These are phyloP conservation scores for Dicorynia guianensis DNA, from an alignment of 306 rosid genomes.

Conservation along the genomic window DNA sequence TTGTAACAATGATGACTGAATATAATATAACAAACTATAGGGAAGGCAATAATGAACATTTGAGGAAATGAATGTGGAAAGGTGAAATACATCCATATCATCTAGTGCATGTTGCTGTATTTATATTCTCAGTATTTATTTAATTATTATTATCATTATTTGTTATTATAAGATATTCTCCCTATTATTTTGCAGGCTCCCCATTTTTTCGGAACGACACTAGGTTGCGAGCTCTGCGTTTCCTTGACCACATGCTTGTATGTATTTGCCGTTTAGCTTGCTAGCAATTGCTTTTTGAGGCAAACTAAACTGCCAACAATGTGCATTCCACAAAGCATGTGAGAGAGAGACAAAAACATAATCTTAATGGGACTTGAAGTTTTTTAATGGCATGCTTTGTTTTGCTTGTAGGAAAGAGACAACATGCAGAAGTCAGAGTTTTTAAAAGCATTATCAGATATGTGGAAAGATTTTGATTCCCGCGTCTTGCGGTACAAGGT, in stretches of 20 bases:
- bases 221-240: conserved; percentile 98
- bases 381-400: conserved; percentile 31
- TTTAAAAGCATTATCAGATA: conserved; percentile 90
- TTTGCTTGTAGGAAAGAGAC: conserved; percentile 88
- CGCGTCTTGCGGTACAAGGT: conserved; percentile 99
- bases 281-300: conserved; percentile 35
- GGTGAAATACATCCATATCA: background rate
- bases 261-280: conserved; percentile 51
- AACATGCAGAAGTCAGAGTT: conserved; percentile 99
- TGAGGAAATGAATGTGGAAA: background rate
- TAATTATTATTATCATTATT: conserved; percentile 1
- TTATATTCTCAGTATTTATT: conserved; percentile 17
- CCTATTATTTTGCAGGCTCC: conserved; percentile 70
- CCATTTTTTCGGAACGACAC: conserved; percentile 91
- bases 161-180: conserved; percentile 13
- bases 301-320: background rate
- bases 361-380: background rate
- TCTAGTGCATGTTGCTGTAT: conserved; percentile 3
- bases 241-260: conserved; percentile 99
- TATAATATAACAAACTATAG: background rate
- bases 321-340: too few species aligned
- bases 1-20: background rate
- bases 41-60: background rate
- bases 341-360: background rate
- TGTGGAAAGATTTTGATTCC: conserved; percentile 99